A percentile compares a stretch with the other conserved stretches of the same genome.
Conservation (phyloP, 441 rosid genomes). For the Populus trichocarpa region DNA sequence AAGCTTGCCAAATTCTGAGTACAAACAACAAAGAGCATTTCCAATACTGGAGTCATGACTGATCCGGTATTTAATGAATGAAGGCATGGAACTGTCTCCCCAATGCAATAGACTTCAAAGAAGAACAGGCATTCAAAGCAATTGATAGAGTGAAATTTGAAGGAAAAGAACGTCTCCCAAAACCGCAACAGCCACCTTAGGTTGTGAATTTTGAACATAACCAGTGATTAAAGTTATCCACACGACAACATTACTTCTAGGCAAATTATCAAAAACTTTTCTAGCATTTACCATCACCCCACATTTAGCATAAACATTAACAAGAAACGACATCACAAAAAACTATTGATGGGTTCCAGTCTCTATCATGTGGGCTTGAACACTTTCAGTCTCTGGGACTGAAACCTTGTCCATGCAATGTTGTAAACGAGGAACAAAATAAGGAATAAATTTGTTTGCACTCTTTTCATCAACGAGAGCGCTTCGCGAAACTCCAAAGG, state of each 20-base stretch:
- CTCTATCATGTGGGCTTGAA: constrained; percentile 50
- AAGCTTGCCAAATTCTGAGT: constrained; percentile 42
- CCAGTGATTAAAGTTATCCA: constrained; percentile 51
- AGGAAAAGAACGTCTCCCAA: constrained; percentile 46
- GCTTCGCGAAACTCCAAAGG: constrained; percentile 33
- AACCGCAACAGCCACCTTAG: constrained; percentile 33
- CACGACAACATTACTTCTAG: constrained; percentile 28
- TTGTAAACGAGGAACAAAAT: constrained; percentile 41
- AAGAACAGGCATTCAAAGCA: constrained; percentile 45
- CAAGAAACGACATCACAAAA: constrained; percentile 37
- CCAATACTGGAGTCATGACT: constrained; percentile 44
- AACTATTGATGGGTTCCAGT: constrained; percentile 32
- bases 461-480: constrained; percentile 27
- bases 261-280: constrained; percentile 34
- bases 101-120: constrained; percentile 31
- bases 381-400: constrained; percentile 21
- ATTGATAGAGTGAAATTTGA: constrained; percentile 42
- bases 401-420: constrained; percentile 42
- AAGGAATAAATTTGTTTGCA: constrained; percentile 19
- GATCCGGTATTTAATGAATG: constrained; percentile 37
- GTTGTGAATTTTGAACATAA: constrained; percentile 43
- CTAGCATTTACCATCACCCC: constrained; percentile 35
- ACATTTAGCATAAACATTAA: constrained; percentile 48
- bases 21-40: constrained; percentile 52
- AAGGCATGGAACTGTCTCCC: constrained; percentile 54